Conservation (phyloP, 768 basidiomycete genomes). For the Fomitopsis serialis region DNA sequence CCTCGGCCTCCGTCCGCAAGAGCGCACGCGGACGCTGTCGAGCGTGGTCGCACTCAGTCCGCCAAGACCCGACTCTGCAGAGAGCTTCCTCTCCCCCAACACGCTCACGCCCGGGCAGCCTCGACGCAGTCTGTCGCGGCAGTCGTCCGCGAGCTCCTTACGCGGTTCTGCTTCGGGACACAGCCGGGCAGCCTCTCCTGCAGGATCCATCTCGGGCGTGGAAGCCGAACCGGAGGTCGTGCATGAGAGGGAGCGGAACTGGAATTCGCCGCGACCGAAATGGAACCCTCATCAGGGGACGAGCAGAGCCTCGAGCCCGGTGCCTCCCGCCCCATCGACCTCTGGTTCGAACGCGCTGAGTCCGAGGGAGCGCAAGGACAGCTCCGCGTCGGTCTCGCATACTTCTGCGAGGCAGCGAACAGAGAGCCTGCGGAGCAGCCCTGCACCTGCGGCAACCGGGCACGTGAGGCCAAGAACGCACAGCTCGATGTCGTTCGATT, state of each 20-base stretch:
- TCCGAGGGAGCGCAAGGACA: not conserved
- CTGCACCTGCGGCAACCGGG: not conserved
- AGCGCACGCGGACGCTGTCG: constrained; percentile 30
- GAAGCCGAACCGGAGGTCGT: constrained; percentile 2
- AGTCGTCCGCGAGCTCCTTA: constrained; percentile 11
- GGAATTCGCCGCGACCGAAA: constrained; percentile 61
- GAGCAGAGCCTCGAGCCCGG: constrained; percentile 9
- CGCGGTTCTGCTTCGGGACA: constrained; percentile 14
- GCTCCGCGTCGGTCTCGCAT: not conserved
- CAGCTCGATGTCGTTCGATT: not conserved
- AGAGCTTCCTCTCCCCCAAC: constrained; percentile 25
- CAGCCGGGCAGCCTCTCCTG: constrained; percentile 39
- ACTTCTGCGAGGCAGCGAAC: not conserved
- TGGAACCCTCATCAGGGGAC: constrained; percentile 33
- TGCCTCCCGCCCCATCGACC: constrained; percentile 1
- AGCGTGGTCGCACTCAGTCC: constrained; percentile 18
- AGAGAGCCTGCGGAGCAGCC: not conserved
- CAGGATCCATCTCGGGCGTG: constrained; percentile 25
- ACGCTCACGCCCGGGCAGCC: constrained; percentile 15
- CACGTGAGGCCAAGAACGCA: not conserved
- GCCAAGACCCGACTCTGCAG: constrained; percentile 34
- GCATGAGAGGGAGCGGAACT: constrained; percentile 62
- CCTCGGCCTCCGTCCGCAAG: constrained; percentile 27
- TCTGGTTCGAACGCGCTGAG: not conserved
- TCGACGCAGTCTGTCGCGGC: constrained; percentile 3